phyloP scores from a whole-genome alignment of 257 asterid genomes.

The Parsonsia alboflavescens region DNA sequence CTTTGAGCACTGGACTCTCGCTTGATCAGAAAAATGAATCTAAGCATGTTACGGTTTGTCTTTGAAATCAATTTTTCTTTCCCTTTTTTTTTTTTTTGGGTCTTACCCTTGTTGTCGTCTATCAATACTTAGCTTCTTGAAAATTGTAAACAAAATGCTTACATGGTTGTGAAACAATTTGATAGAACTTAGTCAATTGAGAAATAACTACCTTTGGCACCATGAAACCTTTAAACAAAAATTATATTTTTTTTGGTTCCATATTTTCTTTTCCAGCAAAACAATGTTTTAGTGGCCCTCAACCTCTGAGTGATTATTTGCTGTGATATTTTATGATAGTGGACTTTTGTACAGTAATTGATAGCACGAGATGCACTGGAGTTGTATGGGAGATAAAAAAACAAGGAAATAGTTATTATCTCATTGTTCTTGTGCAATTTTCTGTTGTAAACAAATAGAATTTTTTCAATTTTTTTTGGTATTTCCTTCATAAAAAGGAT shows the following conservation, averaged over 20 bases:
- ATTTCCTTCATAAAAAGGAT: too few species aligned
- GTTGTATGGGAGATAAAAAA: background rate
- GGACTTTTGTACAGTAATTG: background rate
- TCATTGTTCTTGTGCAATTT: background rate
- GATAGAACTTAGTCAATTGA: background rate
- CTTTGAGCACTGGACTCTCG: background rate
- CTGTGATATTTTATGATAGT: slow-evolving; percentile 3
- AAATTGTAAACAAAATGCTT: background rate
- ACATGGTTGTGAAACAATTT: background rate
- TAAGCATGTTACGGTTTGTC: too few species aligned
- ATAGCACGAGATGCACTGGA: background rate
- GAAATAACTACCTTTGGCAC: background rate
- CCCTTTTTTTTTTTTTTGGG: background rate
- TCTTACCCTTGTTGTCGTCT: background rate
- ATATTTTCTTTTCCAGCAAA: background rate
- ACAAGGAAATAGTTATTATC: background rate
- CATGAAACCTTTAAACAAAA: background rate
- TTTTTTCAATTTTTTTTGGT: too few species aligned
- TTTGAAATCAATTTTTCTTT: background rate
- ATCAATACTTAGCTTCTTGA: background rate
- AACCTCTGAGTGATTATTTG: background rate
- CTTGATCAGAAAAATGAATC: background rate
- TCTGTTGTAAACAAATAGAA: too few species aligned
- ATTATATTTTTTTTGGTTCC: background rate
- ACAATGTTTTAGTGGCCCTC: background rate